Evolutionary conservation across 1,139 yeast species (phyloP).

Genomic region (Lodderomyces theae): DNA sequence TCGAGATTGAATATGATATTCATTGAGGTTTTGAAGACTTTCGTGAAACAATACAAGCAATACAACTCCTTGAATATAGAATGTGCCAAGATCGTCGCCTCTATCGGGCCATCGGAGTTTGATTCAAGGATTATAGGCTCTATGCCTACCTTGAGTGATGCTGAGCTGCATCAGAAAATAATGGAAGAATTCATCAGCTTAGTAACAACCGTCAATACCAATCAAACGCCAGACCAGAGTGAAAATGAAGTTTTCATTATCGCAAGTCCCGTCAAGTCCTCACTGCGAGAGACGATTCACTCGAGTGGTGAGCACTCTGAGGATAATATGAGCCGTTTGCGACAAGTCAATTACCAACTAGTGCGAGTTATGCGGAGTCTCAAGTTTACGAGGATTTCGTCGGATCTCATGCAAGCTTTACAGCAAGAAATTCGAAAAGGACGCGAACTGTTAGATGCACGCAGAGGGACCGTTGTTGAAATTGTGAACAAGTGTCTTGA

Average conservation of each 20-base stretch:
- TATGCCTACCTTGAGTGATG: conserved; percentile 32
- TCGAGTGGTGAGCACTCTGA: conserved; percentile 4
- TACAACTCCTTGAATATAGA: conserved; percentile 27
- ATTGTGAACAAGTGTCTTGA: conserved; percentile 28
- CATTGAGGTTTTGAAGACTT: conserved; percentile 31
- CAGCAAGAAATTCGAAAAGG: conserved; percentile 27
- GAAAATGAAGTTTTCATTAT: conserved; percentile 26
- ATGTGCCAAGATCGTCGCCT: conserved; percentile 29
- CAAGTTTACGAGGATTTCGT: conserved; percentile 38
- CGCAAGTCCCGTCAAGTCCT: conserved; percentile 38
- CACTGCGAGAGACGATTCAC: conserved; percentile 6
- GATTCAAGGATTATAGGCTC: neutral
- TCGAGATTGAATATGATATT: conserved; percentile 35
- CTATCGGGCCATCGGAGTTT: conserved; percentile 24
- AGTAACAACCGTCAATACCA: conserved; percentile 15
- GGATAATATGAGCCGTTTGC: conserved; percentile 15
- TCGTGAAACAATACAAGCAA: conserved; percentile 31
- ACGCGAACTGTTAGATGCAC: conserved; percentile 23
- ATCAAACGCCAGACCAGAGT: conserved; percentile 15
- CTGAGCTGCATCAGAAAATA: conserved; percentile 28
- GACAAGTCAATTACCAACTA: conserved; percentile 39
- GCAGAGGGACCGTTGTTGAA: conserved; percentile 25
- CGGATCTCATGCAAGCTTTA: conserved; percentile 25
- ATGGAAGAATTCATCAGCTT: conserved; percentile 32
- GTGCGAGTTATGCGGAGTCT: conserved; percentile 36